Conservation (phyloP, 345 rosid species). For the Pseudoturritis turrita region DNA sequence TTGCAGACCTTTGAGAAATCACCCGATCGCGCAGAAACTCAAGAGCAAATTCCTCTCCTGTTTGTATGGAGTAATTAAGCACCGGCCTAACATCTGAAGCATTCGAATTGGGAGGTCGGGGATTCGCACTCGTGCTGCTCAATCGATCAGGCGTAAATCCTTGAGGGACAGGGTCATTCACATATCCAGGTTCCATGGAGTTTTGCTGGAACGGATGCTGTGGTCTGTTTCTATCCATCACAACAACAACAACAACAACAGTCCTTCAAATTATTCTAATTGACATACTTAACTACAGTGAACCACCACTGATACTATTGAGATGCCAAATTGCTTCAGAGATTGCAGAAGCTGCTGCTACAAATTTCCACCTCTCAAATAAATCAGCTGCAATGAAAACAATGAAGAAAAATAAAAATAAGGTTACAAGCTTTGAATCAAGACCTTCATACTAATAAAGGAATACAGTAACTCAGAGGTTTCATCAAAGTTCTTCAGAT, state of each 20-base stretch:
- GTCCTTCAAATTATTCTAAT: slow-evolving; percentile 9
- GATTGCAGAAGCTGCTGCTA: neutral
- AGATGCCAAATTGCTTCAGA: slow-evolving; percentile 23
- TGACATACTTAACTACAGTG: neutral
- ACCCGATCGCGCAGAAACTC: slow-evolving; percentile 89
- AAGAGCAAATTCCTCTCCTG: slow-evolving; percentile 90
- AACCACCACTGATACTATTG: neutral
- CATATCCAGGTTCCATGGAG: slow-evolving; percentile 51
- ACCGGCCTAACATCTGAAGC: slow-evolving; percentile 63
- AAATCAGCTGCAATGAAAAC: slow-evolving; percentile 7
- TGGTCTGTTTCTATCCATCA: slow-evolving; percentile 51
- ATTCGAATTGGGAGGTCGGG: slow-evolving; percentile 41
- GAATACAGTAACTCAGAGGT: neutral
- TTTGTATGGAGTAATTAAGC: slow-evolving; percentile 70
- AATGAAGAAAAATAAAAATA: neutral
- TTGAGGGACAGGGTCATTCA: slow-evolving; percentile 46
- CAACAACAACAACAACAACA: slow-evolving; percentile 15
- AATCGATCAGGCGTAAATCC: slow-evolving; percentile 39
- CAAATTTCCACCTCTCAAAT: neutral
- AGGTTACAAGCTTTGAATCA: neutral
- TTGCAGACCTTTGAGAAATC: slow-evolving; percentile 46
- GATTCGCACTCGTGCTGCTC: slow-evolving; percentile 28
- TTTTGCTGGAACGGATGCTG: slow-evolving; percentile 39
- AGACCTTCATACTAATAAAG: neutral
- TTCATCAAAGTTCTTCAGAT: neutral